Evolutionary conservation across 1,284 basidiomycete species (phyloP).

Genomic region (Tylopilus sp.): DNA sequence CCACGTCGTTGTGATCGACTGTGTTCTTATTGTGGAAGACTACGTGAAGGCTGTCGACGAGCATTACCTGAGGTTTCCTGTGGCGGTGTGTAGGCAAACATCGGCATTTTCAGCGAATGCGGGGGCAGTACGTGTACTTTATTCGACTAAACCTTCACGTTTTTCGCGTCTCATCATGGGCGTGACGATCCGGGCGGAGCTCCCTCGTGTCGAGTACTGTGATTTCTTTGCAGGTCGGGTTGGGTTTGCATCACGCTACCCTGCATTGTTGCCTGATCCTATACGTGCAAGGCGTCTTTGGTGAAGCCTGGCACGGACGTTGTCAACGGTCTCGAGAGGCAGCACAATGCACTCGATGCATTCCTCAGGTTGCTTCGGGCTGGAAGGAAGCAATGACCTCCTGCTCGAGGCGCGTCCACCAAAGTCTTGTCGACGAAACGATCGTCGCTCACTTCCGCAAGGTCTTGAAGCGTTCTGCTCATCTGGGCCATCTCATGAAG

Average conservation of each 20-base stretch:
- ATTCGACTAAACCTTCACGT: conserved; percentile 8
- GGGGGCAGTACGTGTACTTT: conserved; percentile 48
- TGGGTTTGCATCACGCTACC: conserved; percentile 81
- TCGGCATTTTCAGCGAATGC: conserved; percentile 96
- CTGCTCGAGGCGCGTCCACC: conserved; percentile 82
- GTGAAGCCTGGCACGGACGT: conserved; percentile 96
- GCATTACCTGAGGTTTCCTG: conserved; percentile 93
- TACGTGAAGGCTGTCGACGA: conserved; percentile 98
- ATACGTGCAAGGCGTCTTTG: conserved; percentile 97
- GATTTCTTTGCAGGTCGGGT: conserved; percentile 41
- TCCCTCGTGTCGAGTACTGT: conserved; percentile 91
- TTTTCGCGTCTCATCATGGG: conserved; percentile 74
- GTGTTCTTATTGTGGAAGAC: conserved; percentile 92
- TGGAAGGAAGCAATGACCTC: conserved; percentile 80
- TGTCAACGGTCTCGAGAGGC: conserved; percentile 92
- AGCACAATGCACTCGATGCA: conserved; percentile 90
- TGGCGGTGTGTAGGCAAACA: conserved; percentile 74
- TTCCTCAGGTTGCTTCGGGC: conserved; percentile 88
- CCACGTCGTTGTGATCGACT: conserved; percentile 96
- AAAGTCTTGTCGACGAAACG: too few species aligned
- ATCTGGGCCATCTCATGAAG: too few species aligned
- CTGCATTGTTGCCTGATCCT: conserved; percentile 83
- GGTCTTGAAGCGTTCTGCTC: too few species aligned
- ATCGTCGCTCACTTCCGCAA: too few species aligned
- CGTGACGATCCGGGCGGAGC: conserved; percentile 89